Evolutionary conservation across 345 rosid species (phyloP), one percentile per base, ranked within the genome.

Genomic region (Citrus maxima): DNA sequence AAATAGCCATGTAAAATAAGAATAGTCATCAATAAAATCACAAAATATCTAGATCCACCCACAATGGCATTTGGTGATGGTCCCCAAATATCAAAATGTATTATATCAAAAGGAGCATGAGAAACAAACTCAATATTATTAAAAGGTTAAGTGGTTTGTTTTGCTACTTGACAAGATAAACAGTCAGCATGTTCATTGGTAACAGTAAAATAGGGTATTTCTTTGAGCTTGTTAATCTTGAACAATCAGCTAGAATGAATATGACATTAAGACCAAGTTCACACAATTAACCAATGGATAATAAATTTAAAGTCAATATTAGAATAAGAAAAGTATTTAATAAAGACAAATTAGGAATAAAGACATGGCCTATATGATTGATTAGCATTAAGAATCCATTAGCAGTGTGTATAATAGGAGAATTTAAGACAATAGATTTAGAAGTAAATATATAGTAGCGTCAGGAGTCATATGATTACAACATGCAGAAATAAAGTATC

Each of bases 241-340:
- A 27, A 54, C 27, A 25, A 55, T 59, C 46, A 58, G 4, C 32
- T 13, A 32, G 4, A 55, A 70, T 62, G 12, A 78, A 74, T 16
- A 21, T 2, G 21, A 67, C 4, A 7, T 27, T 46, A 21, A 79
- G 54, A 2, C 67, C 37, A 8, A 28, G 42, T 21, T 82, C 74
- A 64, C 68, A 78, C 1, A 82, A 30, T 13, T 75, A 38, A 7
- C 73, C 77, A 25, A 66, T 40, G 0, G 12, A 81, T 6, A 77
- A 24, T n/a, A 81, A 58, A 58, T 77, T 77, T 9, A 77, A 77
- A 18, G 70, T 35, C 22, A 49, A 18, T 27, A 76, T 80, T 3
- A 35, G 67, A 7, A 76, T 30, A 16, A 55, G 14, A 60, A 9
- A 27, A 28, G 76, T 1, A 32, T 71, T 18, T 2, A 7, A 7